Evolutionary conservation across 225 moss, liverwort and hornwort genomes (phyloP).

Genomic region (Polytrichum formosum): DNA sequence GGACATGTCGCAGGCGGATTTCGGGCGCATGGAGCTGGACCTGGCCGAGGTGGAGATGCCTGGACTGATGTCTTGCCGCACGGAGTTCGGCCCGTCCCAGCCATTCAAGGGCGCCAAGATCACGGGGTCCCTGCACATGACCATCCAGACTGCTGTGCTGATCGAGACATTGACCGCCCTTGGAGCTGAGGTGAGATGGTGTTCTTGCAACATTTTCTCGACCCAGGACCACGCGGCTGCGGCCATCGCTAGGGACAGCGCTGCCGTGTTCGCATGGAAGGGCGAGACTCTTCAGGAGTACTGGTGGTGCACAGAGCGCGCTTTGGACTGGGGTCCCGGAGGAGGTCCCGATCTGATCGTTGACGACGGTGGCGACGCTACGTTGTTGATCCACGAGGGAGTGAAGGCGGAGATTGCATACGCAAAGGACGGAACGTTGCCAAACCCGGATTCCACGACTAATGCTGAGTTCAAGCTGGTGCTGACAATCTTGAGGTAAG

Average conservation of each 20-base stretch:
- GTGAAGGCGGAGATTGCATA: slow-evolving; percentile 93
- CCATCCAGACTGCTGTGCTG: slow-evolving; percentile 83
- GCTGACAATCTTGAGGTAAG: slow-evolving; percentile 54
- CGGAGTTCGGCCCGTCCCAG: slow-evolving; percentile 74
- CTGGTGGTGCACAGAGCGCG: slow-evolving; percentile 99
- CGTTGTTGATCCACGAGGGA: slow-evolving; percentile 91
- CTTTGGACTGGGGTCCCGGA: slow-evolving; percentile 81
- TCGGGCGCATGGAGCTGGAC: slow-evolving; percentile 91
- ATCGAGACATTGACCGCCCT: slow-evolving; percentile 89
- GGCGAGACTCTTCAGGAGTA: slow-evolving; percentile 96
- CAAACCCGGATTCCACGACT: slow-evolving; percentile 69
- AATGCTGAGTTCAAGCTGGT: slow-evolving; percentile 94
- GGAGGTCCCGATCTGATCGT: slow-evolving; percentile 96
- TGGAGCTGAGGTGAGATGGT: slow-evolving; percentile 95
- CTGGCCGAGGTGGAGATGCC: slow-evolving; percentile 98
- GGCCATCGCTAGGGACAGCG: slow-evolving; percentile 84
- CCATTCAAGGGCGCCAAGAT: slow-evolving; percentile 90
- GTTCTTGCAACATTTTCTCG: slow-evolving; percentile 96
- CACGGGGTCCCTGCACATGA: slow-evolving; percentile 95
- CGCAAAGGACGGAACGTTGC: slow-evolving; percentile 71
- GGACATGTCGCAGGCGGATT: slow-evolving; percentile 89
- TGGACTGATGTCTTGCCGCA: slow-evolving; percentile 70
- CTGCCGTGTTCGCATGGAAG: slow-evolving; percentile 98
- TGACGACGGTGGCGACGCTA: slow-evolving; percentile 93
- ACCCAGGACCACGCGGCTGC: slow-evolving; percentile 95